Evolutionary conservation across 148 eudicot species (phyloP).

Genomic region (Chenopodium album): DNA sequence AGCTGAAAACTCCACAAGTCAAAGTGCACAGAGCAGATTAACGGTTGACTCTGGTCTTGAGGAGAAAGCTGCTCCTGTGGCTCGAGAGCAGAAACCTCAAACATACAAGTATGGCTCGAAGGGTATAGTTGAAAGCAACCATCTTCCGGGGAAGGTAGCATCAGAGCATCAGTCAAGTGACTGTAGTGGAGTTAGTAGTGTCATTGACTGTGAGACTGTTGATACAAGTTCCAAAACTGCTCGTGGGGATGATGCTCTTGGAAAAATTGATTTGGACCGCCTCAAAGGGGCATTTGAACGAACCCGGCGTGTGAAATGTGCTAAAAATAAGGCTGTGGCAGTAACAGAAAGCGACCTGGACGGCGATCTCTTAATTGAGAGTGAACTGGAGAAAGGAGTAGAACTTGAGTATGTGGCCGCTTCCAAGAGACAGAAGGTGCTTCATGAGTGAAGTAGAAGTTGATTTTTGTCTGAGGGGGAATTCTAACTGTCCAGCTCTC

Average conservation of each 20-base stretch:
- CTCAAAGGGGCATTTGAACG: slow-evolving; percentile 47
- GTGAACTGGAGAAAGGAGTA: slow-evolving; percentile 59
- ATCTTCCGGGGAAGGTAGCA: slow-evolving; percentile 10
- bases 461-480: background rate
- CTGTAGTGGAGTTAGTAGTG: slow-evolving; percentile 42
- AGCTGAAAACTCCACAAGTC: slow-evolving; percentile 27
- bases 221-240: slow-evolving; percentile 27
- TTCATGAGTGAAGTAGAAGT: slow-evolving; percentile 11
- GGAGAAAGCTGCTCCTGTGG: slow-evolving; percentile 17
- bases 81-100: slow-evolving; percentile 8
- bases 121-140: slow-evolving; percentile 12
- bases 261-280: slow-evolving; percentile 40
- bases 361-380: slow-evolving; percentile 53
- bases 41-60: slow-evolving; percentile 10
- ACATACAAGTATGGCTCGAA: slow-evolving; percentile 27
- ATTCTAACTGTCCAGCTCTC: background rate
- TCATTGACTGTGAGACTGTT: slow-evolving; percentile 42
- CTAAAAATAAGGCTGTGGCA: slow-evolving; percentile 24
- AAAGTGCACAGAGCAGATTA: slow-evolving; percentile 32
- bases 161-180: slow-evolving; percentile 35
- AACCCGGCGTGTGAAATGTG: slow-evolving; percentile 28
- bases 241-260: slow-evolving; percentile 22
- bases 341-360: slow-evolving; percentile 31
- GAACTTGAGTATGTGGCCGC: slow-evolving; percentile 31
- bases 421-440: slow-evolving; percentile 29